A percentile compares a stretch with the other conserved stretches of the same genome.
These are phyloP conservation scores for Parsonsia alboflavescens DNA, from an alignment of 257 asterid genomes.

Conservation along the genomic window DNA sequence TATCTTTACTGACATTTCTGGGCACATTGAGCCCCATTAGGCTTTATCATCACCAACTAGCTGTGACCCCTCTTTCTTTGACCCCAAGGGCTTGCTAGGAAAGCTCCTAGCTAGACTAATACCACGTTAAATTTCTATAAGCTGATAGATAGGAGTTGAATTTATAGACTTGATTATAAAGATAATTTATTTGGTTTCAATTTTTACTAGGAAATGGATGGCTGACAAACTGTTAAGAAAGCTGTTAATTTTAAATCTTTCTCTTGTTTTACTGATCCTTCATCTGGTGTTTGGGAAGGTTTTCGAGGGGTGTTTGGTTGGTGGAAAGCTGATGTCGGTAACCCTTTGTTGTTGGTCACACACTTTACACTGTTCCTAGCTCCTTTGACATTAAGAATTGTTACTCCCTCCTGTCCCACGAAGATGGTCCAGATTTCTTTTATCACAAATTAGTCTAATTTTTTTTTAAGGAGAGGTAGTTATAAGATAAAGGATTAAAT, in stretches of 20 bases:
- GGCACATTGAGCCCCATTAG: not conserved
- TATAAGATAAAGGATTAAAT: too few relatives aligned
- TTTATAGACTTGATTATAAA: not conserved
- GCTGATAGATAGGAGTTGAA: too few relatives aligned
- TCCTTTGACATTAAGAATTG: too few relatives aligned
- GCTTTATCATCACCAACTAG: not conserved
- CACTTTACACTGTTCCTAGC: not conserved
- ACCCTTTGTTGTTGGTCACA: not conserved
- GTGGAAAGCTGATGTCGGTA: not conserved
- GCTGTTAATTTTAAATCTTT: not conserved
- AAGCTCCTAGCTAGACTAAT: not conserved
- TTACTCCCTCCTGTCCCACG: too few relatives aligned
- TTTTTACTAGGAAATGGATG: not conserved
- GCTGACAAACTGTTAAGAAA: not conserved
- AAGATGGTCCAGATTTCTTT: too few relatives aligned
- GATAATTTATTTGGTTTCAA: not conserved
- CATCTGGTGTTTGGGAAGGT: not conserved
- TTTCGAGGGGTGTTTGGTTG: not conserved
- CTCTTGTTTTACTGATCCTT: not conserved
- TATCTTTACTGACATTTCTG: not conserved
- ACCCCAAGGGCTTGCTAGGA: not conserved
- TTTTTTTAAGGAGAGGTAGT: too few relatives aligned
- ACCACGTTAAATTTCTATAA: too few relatives aligned
- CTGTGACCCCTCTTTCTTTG: not conserved
- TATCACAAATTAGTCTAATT: too few relatives aligned